Evolutionary conservation across 2,329 filamentous ascomycete genomes (phyloP).

Genomic region (Aspergillus sp.): DNA sequence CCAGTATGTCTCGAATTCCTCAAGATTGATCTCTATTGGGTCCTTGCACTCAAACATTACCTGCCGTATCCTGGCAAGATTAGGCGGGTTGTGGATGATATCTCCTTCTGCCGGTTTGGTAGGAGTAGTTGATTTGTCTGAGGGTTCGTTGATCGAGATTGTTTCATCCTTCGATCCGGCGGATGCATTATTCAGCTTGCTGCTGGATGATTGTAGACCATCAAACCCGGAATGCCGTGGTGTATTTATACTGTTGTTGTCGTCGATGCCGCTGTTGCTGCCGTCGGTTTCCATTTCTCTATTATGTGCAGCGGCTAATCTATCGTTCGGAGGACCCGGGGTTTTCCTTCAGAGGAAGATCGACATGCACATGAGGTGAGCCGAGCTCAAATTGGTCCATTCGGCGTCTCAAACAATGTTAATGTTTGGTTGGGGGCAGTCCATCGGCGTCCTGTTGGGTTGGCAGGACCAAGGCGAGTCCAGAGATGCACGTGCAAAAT

Average conservation of each 20-base stretch:
- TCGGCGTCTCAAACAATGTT: not conserved
- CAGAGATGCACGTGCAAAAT: conserved; percentile 12
- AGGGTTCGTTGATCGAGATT: not conserved
- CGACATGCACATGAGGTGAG: conserved; percentile 14
- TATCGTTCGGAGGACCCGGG: not conserved
- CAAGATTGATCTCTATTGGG: conserved; percentile 46
- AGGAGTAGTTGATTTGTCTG: not conserved
- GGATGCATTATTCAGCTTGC: not conserved
- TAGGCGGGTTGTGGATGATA: conserved; percentile 44
- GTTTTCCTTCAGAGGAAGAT: conserved; percentile 5
- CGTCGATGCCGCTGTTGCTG: not conserved
- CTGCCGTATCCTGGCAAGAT: conserved; percentile 43
- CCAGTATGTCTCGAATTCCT: conserved; percentile 50
- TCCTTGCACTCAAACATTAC: conserved; percentile 48
- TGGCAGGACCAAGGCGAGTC: not conserved
- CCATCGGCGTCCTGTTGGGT: no score
- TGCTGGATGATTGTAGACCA: conserved; percentile 2
- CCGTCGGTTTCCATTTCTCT: conserved; percentile 10
- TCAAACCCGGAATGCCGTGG: not conserved
- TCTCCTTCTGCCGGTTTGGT: conserved; percentile 11
- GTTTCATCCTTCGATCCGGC: not conserved
- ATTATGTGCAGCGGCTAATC: not conserved
- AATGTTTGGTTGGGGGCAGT: not conserved
- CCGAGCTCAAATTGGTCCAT: conserved; percentile 29
- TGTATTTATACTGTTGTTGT: not conserved